phyloP scores from a whole-genome alignment of 2,329 filamentous ascomycete species.

The Chrysoporthe austroafricana region DNA sequence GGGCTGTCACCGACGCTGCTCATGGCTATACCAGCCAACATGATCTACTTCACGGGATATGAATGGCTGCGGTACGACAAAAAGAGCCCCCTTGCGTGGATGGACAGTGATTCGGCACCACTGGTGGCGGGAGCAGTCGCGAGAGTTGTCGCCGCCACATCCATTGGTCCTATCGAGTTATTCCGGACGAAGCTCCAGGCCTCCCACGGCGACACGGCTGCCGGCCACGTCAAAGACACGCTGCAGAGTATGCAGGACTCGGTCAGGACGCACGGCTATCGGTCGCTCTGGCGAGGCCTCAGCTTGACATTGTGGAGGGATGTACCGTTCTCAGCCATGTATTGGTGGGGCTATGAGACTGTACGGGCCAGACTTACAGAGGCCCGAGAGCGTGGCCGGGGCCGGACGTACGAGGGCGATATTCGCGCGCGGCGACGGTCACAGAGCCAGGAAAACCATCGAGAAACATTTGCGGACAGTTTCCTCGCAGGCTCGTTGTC shows the following conservation, averaged over 20 bases:
- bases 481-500: slow-evolving; percentile 85
- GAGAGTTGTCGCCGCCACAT: slow-evolving; percentile 77
- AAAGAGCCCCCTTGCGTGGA: slow-evolving; percentile 69
- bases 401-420: slow-evolving; percentile 45
- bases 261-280: slow-evolving; percentile 76
- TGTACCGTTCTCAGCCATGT: slow-evolving; percentile 94
- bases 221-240: slow-evolving; percentile 78
- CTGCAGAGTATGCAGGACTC: slow-evolving; percentile 76
- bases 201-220: slow-evolving; percentile 59
- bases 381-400: slow-evolving; percentile 59
- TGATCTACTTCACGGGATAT: slow-evolving; percentile 98
- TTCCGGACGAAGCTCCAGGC: slow-evolving; percentile 92
- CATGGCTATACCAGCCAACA: slow-evolving; percentile 94
- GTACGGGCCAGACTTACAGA: slow-evolving; percentile 74
- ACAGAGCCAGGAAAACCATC: slow-evolving; percentile 70
- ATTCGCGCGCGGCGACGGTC: slow-evolving; percentile 54
- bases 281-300: slow-evolving; percentile 86
- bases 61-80: slow-evolving; percentile 84
- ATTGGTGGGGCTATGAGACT: slow-evolving; percentile 97
- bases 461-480: slow-evolving; percentile 81
- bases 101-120: slow-evolving; percentile 75
- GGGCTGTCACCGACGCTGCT: slow-evolving; percentile 91
- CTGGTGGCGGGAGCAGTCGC: slow-evolving; percentile 80
- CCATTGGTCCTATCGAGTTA: slow-evolving; percentile 90
- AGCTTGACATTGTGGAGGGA: slow-evolving; percentile 94